Evolutionary conservation across 371 early-diverging fungal species (phyloP).

Genomic region (Mucor piriformis): DNA sequence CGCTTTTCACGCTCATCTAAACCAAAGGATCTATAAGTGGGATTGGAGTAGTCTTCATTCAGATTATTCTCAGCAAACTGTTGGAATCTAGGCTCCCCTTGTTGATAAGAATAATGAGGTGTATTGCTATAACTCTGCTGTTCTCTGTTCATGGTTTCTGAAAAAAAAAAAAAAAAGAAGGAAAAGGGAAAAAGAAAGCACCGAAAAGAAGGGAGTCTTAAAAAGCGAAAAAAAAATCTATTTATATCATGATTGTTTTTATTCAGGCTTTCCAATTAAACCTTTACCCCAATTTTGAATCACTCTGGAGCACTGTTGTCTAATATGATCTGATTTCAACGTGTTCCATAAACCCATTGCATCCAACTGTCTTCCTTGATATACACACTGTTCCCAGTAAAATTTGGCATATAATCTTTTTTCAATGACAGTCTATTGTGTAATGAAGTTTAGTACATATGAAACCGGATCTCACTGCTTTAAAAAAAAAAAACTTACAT

Average conservation of each 20-base stretch:
- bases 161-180: not conserved
- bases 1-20: constrained; percentile 41
- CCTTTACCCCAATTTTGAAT: constrained; percentile 57
- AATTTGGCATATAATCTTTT: constrained; percentile 52
- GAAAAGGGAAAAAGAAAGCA: not conserved
- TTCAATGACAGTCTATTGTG: constrained; percentile 42
- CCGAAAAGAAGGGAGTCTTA: not conserved
- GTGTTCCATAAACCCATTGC: constrained; percentile 46
- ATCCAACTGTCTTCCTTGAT: constrained; percentile 49
- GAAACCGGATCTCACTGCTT: too few species aligned
- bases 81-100: not conserved
- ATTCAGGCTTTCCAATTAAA: constrained; percentile 36
- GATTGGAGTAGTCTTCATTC: not conserved
- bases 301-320: constrained; percentile 44
- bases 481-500: constrained; percentile 27
- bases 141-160: constrained; percentile 8
- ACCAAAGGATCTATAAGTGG: constrained; percentile 23
- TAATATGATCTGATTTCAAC: constrained; percentile 38
- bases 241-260: constrained; percentile 5
- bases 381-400: constrained; percentile 53
- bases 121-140: not conserved
- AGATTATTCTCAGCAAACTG: not conserved
- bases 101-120: not conserved
- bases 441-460: not conserved
- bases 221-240: not conserved